Base-by-base conservation (phyloP, 1,139 yeast species). In the Yamadazyma friedrichii region DNA sequence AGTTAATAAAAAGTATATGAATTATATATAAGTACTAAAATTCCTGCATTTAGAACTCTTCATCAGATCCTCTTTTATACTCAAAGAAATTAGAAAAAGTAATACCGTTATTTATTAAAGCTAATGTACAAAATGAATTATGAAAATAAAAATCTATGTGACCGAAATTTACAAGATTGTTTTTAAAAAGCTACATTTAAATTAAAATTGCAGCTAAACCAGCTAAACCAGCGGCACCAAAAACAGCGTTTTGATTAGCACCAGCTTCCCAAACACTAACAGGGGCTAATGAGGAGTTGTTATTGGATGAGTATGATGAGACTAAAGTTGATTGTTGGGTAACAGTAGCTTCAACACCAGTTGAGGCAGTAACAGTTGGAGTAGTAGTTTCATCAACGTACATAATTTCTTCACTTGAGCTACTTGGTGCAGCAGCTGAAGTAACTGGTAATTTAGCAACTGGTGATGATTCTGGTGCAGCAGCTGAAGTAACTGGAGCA, bases 151-250 rank as follows among this genome's bases (percentile, higher is more conserved):
- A 29, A 20, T 16, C 31, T 20, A 27, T 3, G 26, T 16, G 9
- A 31, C 24, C 24, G 24, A 20, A 20, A 20, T 20, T 20, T n/a
- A n/a, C 12, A 29, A 27, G 10, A 16, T 11, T 16, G 25, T 16
- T 13, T 20, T 4, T n/a, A 3, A 6, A 26, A 26, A 26, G 9
- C n/a, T 26, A 11, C 11, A 41, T 38, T 62, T 66, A 70, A 54
- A 70, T 59, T 56, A 71, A 65, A 51, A 62, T 56, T 48, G 71
- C 76, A 49, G 70, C 75, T 41, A 70, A 48, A 59, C 72, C 76
- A 47, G 69, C 77, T 43, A 67, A 42, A 57, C 75, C 76, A 46
- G 64, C 75, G 40, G 61, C 61, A 46, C 76, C 76, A 37, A 56
- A 59, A 42, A 57, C 59, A 43, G 53, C 53, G 45, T 57, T 54